Evolutionary conservation across 495 filamentous ascomycete genomes (phyloP).

Genomic region (Annulohypoxylon nitens): DNA sequence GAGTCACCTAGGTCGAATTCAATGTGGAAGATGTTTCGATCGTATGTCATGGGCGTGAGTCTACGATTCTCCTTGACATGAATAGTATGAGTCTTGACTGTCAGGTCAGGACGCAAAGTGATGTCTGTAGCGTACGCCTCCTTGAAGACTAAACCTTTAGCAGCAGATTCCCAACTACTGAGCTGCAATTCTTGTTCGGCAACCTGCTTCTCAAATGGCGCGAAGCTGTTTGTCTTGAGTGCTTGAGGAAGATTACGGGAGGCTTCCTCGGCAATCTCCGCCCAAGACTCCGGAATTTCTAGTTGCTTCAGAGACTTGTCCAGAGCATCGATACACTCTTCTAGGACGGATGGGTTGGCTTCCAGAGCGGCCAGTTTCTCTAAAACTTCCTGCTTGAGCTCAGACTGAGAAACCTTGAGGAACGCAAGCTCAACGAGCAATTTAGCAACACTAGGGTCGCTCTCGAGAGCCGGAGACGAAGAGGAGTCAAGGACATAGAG

Average conservation of each 20-base stretch:
- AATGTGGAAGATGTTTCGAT: slow-evolving; percentile 99
- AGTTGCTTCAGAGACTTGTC: slow-evolving; percentile 76
- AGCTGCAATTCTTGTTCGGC: slow-evolving; percentile 73
- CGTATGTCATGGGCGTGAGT: slow-evolving; percentile 88
- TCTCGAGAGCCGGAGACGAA: slow-evolving; percentile 71
- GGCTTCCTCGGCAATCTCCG: slow-evolving; percentile 71
- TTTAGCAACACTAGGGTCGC: slow-evolving; percentile 66
- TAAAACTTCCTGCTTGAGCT: slow-evolving; percentile 66
- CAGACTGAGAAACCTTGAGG: slow-evolving; percentile 75
- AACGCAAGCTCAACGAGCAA: slow-evolving; percentile 83
- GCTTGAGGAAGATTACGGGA: slow-evolving; percentile 66
- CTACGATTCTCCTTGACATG: slow-evolving; percentile 95
- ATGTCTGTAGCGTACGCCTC: slow-evolving; percentile 85
- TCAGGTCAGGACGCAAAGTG: slow-evolving; percentile 84
- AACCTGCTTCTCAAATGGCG: slow-evolving; percentile 81
- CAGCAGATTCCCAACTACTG: slow-evolving; percentile 81
- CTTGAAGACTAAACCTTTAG: slow-evolving; percentile 91
- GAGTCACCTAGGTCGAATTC: slow-evolving; percentile 95
- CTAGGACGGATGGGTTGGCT: slow-evolving; percentile 63
- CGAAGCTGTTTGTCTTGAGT: slow-evolving; percentile 83
- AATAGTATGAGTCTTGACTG: slow-evolving; percentile 86
- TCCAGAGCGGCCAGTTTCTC: slow-evolving; percentile 50
- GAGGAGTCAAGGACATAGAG: slow-evolving; percentile 81
- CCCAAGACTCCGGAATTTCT: slow-evolving; percentile 84
- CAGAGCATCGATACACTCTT: slow-evolving; percentile 74